A percentile compares a stretch with the other conserved stretches of the same genome.
Conservation (phyloP, 345 rosid species). For the Physaria fendleri region DNA sequence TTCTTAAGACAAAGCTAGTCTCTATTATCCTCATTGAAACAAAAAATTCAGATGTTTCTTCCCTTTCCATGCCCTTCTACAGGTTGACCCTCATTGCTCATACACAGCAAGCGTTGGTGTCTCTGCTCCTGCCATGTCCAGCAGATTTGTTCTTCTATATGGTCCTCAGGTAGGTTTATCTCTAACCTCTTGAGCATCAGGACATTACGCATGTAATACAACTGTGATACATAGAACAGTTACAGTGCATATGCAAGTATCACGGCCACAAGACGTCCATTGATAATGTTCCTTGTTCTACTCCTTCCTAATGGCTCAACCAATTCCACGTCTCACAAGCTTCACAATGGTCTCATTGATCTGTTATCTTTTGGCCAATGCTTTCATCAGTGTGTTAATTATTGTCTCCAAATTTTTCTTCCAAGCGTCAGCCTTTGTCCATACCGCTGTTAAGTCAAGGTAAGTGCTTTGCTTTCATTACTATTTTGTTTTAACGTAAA, state of each 20-base stretch:
- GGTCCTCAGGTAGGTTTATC: conserved; percentile 54
- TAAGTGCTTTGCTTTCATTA: conserved; percentile 28
- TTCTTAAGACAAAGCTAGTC: conserved; percentile 1
- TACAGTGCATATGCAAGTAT: not conserved
- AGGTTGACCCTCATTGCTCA: conserved; percentile 99
- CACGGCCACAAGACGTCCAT: not conserved
- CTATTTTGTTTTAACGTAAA: not conserved
- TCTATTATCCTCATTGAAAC: conserved; percentile 12
- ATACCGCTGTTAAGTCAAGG: conserved; percentile 65
- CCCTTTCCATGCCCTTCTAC: conserved; percentile 25
- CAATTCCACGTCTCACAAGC: conserved; percentile 65
- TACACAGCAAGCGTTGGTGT: conserved; percentile 58
- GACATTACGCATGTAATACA: not conserved
- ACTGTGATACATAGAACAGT: not conserved
- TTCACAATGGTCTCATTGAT: conserved; percentile 52
- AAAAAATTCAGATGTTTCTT: not conserved
- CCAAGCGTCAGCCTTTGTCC: conserved; percentile 61
- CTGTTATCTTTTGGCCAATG: conserved; percentile 77
- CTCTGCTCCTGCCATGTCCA: conserved; percentile 60
- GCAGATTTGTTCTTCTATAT: conserved; percentile 76
- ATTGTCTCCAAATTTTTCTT: conserved; percentile 61
- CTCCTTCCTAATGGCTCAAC: conserved; percentile 58
- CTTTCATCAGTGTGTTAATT: conserved; percentile 45
- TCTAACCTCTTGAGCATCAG: conserved; percentile 7
- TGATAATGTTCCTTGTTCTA: conserved; percentile 39